Evolutionary conservation across 1,139 yeast species (phyloP).

Genomic region (Entelexis sorbosivorans): DNA sequence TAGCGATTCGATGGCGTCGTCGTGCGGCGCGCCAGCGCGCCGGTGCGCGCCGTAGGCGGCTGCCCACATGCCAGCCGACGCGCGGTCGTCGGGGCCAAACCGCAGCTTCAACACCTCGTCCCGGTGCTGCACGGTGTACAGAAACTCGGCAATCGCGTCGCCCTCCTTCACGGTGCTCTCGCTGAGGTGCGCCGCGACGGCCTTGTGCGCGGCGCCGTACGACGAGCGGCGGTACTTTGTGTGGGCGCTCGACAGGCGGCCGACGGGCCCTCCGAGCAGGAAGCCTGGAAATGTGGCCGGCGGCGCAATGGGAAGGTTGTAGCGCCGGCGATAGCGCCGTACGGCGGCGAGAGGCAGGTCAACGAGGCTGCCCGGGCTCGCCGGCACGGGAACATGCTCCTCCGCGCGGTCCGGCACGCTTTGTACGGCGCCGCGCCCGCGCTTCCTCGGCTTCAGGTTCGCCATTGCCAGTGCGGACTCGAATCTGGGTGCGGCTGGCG

Average conservation of each 20-base stretch:
- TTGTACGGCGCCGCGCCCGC: conserved; percentile 11
- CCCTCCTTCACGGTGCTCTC: conserved; percentile 58
- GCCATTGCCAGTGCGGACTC: conserved; percentile 7
- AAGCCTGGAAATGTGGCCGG: conserved; percentile 50
- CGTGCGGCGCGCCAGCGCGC: neutral
- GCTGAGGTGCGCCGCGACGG: conserved; percentile 52
- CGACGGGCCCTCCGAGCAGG: conserved; percentile 50
- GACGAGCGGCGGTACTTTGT: conserved; percentile 38
- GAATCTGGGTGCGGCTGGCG: neutral
- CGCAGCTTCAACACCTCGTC: conserved; percentile 33
- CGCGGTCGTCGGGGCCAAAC: conserved; percentile 21
- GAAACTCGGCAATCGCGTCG: conserved; percentile 66
- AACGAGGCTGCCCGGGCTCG: conserved; percentile 1
- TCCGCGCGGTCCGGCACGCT: conserved; percentile 3
- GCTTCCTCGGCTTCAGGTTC: conserved; percentile 14
- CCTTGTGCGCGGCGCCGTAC: conserved; percentile 40
- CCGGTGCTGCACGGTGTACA: conserved; percentile 63
- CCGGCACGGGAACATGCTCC: neutral
- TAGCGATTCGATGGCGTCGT: neutral
- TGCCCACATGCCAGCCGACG: neutral
- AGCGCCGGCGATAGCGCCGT: conserved; percentile 46
- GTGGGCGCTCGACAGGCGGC: conserved; percentile 48
- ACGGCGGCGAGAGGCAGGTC: conserved; percentile 39
- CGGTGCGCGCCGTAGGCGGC: neutral
- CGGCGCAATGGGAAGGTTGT: conserved; percentile 39